These are phyloP conservation scores for Lactarius vividus DNA, from an alignment of 768 basidiomycete genomes.

Conservation along the genomic window DNA sequence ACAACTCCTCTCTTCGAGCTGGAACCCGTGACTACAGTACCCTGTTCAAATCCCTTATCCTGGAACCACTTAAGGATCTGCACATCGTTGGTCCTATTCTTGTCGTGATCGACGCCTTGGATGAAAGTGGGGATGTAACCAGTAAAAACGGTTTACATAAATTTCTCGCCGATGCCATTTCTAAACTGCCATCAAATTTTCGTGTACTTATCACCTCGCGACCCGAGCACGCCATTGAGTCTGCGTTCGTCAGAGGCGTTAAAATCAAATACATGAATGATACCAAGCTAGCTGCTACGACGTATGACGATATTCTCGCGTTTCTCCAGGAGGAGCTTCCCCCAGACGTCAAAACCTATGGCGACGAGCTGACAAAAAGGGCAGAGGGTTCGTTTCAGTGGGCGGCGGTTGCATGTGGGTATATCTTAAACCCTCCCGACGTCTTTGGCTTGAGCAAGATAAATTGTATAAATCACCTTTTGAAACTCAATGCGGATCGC, in stretches of 20 bases:
- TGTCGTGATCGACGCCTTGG: conserved; percentile 1
- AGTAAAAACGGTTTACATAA: neutral
- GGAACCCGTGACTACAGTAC: neutral
- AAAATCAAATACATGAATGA: neutral
- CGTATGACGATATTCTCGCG: neutral
- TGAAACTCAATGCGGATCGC: neutral
- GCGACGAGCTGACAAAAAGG: neutral
- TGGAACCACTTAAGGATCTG: neutral
- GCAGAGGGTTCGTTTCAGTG: neutral
- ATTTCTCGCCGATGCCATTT: neutral
- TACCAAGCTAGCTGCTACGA: neutral
- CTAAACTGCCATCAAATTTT: neutral
- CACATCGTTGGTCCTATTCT: neutral
- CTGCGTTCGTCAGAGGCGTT: neutral
- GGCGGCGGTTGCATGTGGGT: neutral
- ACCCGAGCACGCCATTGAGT: neutral
- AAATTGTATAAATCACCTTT: no score
- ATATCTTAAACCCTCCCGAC: neutral
- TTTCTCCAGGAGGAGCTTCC: neutral
- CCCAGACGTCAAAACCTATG: neutral
- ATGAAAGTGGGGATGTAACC: neutral
- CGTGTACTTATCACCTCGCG: neutral
- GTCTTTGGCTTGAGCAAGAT: no score
- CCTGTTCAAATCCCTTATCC: neutral
- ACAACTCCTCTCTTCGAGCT: neutral